Percentiles rank a stretch among this genome's conserved stretches.
phyloP scores from a whole-genome alignment of 73 alveolate species.

The Tetrahymena borealis region DNA sequence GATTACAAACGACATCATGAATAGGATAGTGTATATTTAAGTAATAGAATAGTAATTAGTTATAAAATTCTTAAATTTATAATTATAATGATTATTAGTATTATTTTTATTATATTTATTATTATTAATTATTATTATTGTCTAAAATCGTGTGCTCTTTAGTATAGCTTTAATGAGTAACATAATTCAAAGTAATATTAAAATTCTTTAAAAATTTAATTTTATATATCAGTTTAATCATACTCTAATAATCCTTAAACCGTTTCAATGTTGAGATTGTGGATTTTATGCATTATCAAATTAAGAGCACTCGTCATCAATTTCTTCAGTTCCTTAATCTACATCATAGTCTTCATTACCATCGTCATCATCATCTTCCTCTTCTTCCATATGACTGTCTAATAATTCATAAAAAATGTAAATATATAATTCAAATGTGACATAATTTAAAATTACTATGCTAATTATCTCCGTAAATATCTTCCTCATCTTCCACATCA shows the following conservation, averaged over 20 bases:
- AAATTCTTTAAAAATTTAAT: no score
- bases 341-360: neutral
- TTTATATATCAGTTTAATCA: no score
- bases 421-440: neutral
- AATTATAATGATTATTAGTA: no score
- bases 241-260: neutral
- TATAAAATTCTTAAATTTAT: no score
- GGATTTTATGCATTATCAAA: neutral
- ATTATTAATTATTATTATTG: no score
- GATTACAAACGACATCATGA: no score
- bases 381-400: neutral
- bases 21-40: no score
- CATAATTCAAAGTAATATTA: no score
- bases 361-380: neutral
- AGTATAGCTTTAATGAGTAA: no score
- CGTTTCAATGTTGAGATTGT: neutral
- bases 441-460: neutral
- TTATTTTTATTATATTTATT: no score
- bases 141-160: no score
- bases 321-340: neutral
- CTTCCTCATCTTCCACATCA: neutral
- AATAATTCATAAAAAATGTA: neutral
- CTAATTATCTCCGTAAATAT: neutral
- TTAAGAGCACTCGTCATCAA: neutral
- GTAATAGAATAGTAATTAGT: no score